Base-by-base conservation (phyloP, 2,329 filamentous ascomycete genomes). In the Cordyceps farinosa region DNA sequence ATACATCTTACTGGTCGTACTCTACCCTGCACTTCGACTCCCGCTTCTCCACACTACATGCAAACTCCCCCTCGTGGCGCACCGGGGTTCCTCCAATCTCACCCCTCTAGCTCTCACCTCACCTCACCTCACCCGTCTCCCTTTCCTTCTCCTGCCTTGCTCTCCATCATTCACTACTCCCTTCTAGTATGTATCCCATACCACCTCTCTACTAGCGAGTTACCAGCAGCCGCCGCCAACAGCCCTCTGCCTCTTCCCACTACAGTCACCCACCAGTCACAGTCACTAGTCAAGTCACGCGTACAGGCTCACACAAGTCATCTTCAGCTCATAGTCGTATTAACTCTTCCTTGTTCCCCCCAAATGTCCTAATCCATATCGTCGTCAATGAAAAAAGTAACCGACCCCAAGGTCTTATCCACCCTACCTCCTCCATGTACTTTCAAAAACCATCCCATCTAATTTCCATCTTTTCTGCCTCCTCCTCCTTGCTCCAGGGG, bases 41-140 rank as follows among this genome's bases (percentile, higher is more conserved):
- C 44, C 44, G n/a, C 56, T 32, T 60, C 57, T 52, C 57, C 47
- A 44, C 45, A 40, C 1, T 6, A 9, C 47, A 50, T 40, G 34
- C 42, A 36, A 17, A 10, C 27, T 51, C 30, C 29, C 8, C 38
- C 52, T 42, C 52, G 27, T 56, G 38, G 27, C 36, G 36, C 40
- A 10, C 50, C 32, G n/a, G 32, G 38, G 38, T 40, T 38, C 34
- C 38, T 17, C 27, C 27, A 30, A 60, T 61, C 58, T 61, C 58
- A 61, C 48, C 58, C 50, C 40, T 61, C 58, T 61, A 54, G 58
- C 40, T 61, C 58, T 61, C 47, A 60, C 47, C 57, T 59, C 56
- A 59, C 45, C 44, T 59, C 56, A 42, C 38, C 45, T 57, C 55
- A 38, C 30, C 40, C 13, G 22, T 8, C 47, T 53, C 2, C n/a